Base-by-base conservation (phyloP, 495 filamentous ascomycete genomes). In the Pyrenopolyporus hunteri region DNA sequence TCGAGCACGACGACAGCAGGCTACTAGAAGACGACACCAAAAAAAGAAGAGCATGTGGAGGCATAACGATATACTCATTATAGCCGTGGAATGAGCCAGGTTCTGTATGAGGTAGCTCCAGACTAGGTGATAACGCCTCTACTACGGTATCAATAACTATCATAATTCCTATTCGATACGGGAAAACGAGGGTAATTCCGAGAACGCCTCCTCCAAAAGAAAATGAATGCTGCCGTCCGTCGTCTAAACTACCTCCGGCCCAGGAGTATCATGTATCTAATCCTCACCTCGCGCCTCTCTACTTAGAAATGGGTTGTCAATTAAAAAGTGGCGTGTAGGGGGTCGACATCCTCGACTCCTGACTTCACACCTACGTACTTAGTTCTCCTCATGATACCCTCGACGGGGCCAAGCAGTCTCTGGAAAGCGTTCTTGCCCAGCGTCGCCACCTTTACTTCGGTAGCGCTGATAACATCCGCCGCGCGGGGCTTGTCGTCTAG, bases 381-480 rank as follows among this genome's bases (percentile, higher is more conserved):
- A 19, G 79, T 89, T 68, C 94, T 83, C 69, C 95, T 76, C 93
- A 98, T 96, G 70, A 98, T 95, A 33, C 90, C 85, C 72, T 96
- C 92, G 45, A 97, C 93, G 3, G 94, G 92, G 1, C 94, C 94
- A 42, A 98, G 77, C 67, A 98, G 77, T 64, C 94, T 82, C 81
- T 96, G 93, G 74, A 98, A 98, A 3, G 92, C 95, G 63, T 90
- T 90, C 64, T 97, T 96, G 20, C 92, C 93, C 23, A 98, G 75
- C 25, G 86, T 90, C 14, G 94, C 95, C n/a, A 98, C 91, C 77
- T 97, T 98, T 68, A 96, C 90, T 61, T 90, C 89, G 0, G 87
- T 91, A 64, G 81, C 82, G 44, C 88, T 87, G 17, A 93, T 78
- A 45, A 98, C 88, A 67, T 87, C 96, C 2, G 94, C 94, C n/a